Evolutionary conservation across 805 yeast genomes (phyloP).

Genomic region (Aciculoconidium aculeatum): DNA sequence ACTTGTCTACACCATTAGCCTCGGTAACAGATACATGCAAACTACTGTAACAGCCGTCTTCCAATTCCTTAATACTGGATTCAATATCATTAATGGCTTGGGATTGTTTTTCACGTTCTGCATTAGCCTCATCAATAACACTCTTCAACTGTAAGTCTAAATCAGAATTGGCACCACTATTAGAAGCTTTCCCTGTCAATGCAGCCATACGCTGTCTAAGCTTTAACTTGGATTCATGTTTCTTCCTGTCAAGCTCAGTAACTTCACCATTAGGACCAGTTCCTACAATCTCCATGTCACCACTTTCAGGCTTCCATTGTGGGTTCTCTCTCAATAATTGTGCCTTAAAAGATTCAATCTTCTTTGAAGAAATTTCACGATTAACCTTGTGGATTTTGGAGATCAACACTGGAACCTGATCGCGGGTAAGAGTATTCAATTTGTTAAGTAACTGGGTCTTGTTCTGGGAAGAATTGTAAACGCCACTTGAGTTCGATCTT

Average conservation of each 20-base stretch:
- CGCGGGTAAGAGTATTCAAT: conserved; percentile 55
- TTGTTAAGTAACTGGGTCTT: conserved; percentile 49
- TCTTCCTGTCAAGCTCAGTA: conserved; percentile 76
- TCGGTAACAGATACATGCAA: conserved; percentile 38
- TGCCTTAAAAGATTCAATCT: conserved; percentile 56
- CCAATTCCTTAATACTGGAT: conserved; percentile 59
- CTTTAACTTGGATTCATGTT: conserved; percentile 73
- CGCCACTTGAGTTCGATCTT: conserved; percentile 12
- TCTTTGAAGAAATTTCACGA: conserved; percentile 59
- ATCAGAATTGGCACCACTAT: conserved; percentile 42
- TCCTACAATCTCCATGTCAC: conserved; percentile 49
- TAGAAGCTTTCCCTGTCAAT: conserved; percentile 68
- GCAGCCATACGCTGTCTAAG: conserved; percentile 88
- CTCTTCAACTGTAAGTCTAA: conserved; percentile 50
- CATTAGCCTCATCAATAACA: conserved; percentile 45
- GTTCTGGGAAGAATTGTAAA: conserved; percentile 31
- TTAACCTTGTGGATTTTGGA: conserved; percentile 59
- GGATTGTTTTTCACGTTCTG: conserved; percentile 51
- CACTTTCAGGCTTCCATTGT: conserved; percentile 39
- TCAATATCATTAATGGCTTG: conserved; percentile 67
- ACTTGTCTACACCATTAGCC: conserved; percentile 55
- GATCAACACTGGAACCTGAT: conserved; percentile 67
- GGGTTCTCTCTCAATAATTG: conserved; percentile 60
- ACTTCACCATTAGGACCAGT: conserved; percentile 84
- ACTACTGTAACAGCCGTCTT: conserved; percentile 39